Conservation (phyloP, 345 rosid genomes). For the Euphorbia tirucalli region DNA sequence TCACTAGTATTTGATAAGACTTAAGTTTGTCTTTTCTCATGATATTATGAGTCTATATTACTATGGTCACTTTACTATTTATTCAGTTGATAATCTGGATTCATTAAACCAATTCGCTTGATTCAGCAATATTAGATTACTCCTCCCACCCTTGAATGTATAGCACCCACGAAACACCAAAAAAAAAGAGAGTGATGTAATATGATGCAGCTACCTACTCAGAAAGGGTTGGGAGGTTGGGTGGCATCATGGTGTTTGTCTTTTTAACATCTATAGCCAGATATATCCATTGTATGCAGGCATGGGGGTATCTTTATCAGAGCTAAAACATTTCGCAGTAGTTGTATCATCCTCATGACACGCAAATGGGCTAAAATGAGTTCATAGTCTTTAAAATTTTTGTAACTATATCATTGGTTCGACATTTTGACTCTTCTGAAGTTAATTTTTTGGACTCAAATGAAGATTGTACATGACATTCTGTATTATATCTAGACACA, state of each 20-base stretch:
- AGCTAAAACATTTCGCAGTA: neutral
- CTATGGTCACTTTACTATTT: neutral
- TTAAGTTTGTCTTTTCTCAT: neutral
- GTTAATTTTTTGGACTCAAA: slow-evolving; percentile 3
- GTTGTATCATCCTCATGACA: neutral
- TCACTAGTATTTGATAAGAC: neutral
- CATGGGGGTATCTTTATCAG: neutral
- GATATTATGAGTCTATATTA: neutral
- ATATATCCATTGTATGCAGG: neutral
- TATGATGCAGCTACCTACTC: neutral
- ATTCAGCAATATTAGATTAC: neutral
- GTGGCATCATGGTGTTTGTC: neutral
- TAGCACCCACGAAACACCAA: neutral
- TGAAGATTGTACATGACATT: slow-evolving; percentile 6
- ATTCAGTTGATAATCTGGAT: neutral
- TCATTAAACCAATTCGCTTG: neutral
- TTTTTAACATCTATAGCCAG: slow-evolving; percentile 1
- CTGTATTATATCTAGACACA: slow-evolving; percentile 43
- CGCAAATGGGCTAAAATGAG: slow-evolving; percentile 1
- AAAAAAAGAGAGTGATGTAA: neutral
- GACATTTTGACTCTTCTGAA: slow-evolving; percentile 1
- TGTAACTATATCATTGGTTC: neutral
- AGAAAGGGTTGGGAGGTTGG: neutral
- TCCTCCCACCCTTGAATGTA: neutral
- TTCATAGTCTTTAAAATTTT: slow-evolving; percentile 5